phyloP scores from a whole-genome alignment of 345 rosid genomes.

The Hibiscus mutabilis region DNA sequence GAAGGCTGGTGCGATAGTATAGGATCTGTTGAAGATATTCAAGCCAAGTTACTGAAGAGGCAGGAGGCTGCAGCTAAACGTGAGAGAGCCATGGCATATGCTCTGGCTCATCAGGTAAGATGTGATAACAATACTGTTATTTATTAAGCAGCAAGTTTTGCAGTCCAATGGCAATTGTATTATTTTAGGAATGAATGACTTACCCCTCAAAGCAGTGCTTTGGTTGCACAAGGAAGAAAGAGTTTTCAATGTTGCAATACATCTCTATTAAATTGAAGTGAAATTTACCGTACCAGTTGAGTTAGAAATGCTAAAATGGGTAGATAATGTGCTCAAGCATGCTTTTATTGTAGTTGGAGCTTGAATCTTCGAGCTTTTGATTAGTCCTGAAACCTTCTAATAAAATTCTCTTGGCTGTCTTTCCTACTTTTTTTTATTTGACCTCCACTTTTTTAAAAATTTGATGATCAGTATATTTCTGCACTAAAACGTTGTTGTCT shows the following conservation, averaged over 20 bases:
- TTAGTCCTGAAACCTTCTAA: background rate
- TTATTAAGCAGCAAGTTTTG: background rate
- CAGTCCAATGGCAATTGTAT: background rate
- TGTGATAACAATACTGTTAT: background rate
- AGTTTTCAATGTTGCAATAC: background rate
- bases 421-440: background rate
- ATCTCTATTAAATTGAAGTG: background rate
- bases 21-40: constrained; percentile 95
- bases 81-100: constrained; percentile 99
- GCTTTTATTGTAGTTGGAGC: background rate
- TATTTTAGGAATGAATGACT: background rate
- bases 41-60: constrained; percentile 80
- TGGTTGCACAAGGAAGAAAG: background rate
- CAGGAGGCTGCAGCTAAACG: constrained; percentile 99
- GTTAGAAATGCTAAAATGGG: background rate
- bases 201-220: background rate
- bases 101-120: constrained; percentile 90
- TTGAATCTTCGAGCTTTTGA: background rate
- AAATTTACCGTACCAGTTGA: background rate
- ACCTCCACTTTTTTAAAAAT: background rate
- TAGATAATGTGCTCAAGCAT: background rate
- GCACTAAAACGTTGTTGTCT: background rate
- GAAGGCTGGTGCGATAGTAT: constrained; percentile 96
- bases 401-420: background rate
- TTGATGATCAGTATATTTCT: background rate